These are phyloP conservation scores for Xylaria arbuscula DNA, from an alignment of 2,329 filamentous ascomycete species.

Conservation along the genomic window DNA sequence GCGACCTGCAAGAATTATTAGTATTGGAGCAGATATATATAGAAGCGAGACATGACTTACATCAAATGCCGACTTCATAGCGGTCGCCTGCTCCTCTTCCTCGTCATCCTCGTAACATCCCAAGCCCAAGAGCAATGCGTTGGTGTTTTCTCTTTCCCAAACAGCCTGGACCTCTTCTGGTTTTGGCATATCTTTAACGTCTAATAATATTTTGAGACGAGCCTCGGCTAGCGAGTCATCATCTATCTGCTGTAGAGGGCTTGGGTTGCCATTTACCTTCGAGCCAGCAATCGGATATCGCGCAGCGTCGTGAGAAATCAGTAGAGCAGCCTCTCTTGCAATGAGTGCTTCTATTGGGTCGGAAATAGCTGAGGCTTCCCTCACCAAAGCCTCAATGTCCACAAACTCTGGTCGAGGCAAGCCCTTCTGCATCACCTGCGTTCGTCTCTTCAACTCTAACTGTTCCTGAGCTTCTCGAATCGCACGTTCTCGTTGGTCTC, in stretches of 20 bases:
- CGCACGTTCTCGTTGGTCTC: conserved; percentile 81
- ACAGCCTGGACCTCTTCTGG: conserved; percentile 63
- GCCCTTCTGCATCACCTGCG: conserved; percentile 87
- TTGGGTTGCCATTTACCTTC: conserved; percentile 71
- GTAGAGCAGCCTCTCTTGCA: conserved; percentile 78
- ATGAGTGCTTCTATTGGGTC: conserved; percentile 77
- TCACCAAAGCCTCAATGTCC: conserved; percentile 75
- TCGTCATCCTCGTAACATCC: conserved; percentile 83
- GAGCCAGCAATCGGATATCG: conserved; percentile 78
- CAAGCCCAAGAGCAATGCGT: conserved; percentile 77
- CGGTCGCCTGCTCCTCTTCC: conserved; percentile 71
- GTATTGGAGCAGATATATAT: not conserved
- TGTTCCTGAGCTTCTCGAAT: conserved; percentile 78
- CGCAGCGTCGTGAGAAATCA: conserved; percentile 84
- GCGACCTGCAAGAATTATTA: conserved; percentile 62
- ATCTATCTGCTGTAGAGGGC: conserved; percentile 71
- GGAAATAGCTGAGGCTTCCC: conserved; percentile 67
- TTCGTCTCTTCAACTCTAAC: conserved; percentile 83
- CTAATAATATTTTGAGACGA: conserved; percentile 78
- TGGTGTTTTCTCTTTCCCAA: conserved; percentile 65
- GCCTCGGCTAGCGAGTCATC: conserved; percentile 80
- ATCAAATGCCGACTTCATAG: conserved; percentile 79
- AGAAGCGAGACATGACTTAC: conserved; percentile 57
- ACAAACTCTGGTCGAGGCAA: conserved; percentile 81
- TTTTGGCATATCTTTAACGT: conserved; percentile 65